Conservation (phyloP, 2,329 filamentous ascomycete species). For the Venturiaceae sp. region DNA sequence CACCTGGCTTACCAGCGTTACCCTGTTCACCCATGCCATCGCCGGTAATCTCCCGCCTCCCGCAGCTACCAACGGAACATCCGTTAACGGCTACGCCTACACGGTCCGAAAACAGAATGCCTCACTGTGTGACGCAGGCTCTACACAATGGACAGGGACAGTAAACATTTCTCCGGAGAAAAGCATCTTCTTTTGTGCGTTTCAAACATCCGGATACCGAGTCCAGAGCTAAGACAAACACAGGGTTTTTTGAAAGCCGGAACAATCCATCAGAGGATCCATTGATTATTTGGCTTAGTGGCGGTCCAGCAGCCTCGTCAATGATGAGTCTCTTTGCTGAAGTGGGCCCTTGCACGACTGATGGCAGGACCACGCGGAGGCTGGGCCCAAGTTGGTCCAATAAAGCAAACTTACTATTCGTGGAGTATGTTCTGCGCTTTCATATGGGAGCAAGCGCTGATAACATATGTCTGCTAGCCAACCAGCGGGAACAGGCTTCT, state of each 20-base stretch:
- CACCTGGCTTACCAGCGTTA: too few relatives aligned
- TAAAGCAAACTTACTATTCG: neutral
- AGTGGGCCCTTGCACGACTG: neutral
- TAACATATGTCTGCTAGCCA: too few relatives aligned
- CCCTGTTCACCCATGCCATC: too few relatives aligned
- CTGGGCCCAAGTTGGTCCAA: neutral
- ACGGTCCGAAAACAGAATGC: neutral
- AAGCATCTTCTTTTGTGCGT: neutral
- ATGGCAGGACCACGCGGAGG: neutral
- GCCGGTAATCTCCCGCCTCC: neutral
- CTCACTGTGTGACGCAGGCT: neutral
- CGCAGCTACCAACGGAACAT: neutral
- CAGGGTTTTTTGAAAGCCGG: neutral
- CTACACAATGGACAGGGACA: neutral
- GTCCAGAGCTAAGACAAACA: neutral
- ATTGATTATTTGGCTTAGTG: neutral
- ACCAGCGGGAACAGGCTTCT: neutral
- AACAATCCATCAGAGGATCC: neutral
- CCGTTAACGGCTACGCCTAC: neutral
- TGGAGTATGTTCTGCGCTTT: too few relatives aligned
- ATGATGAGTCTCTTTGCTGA: neutral
- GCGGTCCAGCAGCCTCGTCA: neutral
- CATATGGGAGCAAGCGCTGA: too few relatives aligned
- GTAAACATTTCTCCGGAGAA: neutral
- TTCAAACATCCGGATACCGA: neutral